Evolutionary conservation across 768 basidiomycete species (phyloP).

Genomic region (Mycena pura): DNA sequence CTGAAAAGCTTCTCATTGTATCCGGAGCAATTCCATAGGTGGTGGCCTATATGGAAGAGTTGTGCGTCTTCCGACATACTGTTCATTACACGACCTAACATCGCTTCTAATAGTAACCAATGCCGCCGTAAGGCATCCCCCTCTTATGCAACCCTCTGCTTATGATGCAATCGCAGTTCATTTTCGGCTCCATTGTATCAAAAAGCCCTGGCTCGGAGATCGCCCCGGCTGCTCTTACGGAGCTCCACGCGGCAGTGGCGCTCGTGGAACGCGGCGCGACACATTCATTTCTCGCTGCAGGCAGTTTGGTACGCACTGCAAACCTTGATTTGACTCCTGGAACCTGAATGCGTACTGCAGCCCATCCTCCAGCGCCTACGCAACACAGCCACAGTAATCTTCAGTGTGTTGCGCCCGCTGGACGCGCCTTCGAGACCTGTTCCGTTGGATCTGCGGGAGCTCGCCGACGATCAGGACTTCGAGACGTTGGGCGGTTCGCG

Average conservation of each 20-base stretch:
- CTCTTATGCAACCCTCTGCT: background rate
- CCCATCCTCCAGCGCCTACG: constrained; percentile 5
- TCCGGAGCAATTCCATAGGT: constrained; percentile 47
- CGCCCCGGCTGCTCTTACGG: constrained; percentile 48
- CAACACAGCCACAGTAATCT: background rate
- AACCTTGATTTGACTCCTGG: background rate
- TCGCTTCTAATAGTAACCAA: background rate
- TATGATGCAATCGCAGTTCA: constrained; percentile 33
- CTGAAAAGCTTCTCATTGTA: constrained; percentile 41
- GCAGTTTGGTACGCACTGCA: constrained; percentile 9
- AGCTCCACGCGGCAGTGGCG: constrained; percentile 50
- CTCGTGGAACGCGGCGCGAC: constrained; percentile 47
- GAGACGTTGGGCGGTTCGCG: constrained; percentile 3
- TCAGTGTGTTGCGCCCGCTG: background rate
- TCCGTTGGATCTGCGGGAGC: background rate
- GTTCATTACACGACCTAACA: background rate
- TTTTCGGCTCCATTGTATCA: constrained; percentile 47
- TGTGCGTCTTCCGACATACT: background rate
- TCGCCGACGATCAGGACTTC: background rate
- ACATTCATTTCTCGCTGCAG: constrained; percentile 5
- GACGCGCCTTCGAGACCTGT: no score
- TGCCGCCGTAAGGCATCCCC: background rate
- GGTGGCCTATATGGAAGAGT: constrained; percentile 53
- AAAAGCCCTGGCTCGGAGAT: constrained; percentile 48
- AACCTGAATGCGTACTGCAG: background rate